Percentiles rank a stretch among this genome's conserved stretches.
phyloP scores from a whole-genome alignment of 2,329 filamentous ascomycete species.

The Pseudocercospora musae region DNA sequence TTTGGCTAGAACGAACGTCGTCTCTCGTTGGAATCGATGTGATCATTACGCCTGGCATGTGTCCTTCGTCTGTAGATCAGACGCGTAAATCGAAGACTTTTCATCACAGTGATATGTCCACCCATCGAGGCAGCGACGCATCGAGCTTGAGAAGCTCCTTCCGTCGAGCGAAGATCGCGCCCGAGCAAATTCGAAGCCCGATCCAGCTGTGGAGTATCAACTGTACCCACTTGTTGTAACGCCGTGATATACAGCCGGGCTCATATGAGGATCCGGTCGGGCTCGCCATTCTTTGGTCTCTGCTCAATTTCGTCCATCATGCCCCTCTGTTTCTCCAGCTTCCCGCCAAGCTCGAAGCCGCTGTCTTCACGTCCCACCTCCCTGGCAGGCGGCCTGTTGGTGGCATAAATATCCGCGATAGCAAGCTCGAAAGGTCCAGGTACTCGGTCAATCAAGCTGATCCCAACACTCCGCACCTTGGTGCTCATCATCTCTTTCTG shows the following conservation, averaged over 20 bases:
- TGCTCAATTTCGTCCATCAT: constrained; percentile 34
- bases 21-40: no score
- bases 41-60: neutral
- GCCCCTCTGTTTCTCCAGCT: constrained; percentile 23
- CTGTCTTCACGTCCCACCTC: constrained; percentile 32
- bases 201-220: neutral
- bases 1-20: no score
- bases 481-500: constrained; percentile 85
- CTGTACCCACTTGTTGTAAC: neutral
- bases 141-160: neutral
- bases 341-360: constrained; percentile 29
- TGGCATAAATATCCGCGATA: constrained; percentile 86
- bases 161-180: no score
- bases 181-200: neutral
- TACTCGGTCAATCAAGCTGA: constrained; percentile 84
- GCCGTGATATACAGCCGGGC: neutral
- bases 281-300: constrained; percentile 33
- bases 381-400: constrained; percentile 57
- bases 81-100: neutral
- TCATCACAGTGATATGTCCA: neutral
- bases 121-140: neutral
- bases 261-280: constrained; percentile 38
- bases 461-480: constrained; percentile 79
- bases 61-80: neutral
- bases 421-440: constrained; percentile 85